Evolutionary conservation across 257 asterid species (phyloP).

Genomic region (Solanum lignicaule): DNA sequence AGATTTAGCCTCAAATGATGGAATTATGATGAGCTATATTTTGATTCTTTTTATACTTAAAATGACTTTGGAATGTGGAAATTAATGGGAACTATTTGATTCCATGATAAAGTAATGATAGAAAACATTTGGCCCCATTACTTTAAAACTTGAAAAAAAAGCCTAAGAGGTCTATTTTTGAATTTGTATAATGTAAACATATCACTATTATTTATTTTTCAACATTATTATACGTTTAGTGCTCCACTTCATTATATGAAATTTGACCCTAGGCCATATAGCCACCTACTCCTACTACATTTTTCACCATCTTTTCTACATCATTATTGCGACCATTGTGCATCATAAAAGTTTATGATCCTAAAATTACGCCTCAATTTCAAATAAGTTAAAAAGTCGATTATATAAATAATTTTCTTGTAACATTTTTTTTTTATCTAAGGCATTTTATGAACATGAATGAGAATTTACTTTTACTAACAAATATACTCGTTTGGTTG

Average conservation of each 20-base stretch:
- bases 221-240: background rate
- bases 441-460: background rate
- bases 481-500: background rate
- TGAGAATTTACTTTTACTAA: background rate
- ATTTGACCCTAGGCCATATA: background rate
- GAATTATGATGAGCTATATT: background rate
- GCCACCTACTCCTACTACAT: background rate
- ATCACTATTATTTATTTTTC: background rate
- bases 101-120: background rate
- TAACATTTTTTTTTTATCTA: background rate
- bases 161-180: background rate
- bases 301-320: background rate
- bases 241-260: slow-evolving; percentile 1
- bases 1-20: background rate
- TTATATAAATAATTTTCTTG: background rate
- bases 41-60: background rate
- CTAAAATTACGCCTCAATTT: no score
- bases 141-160: background rate
- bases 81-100: background rate
- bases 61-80: background rate
- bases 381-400: background rate
- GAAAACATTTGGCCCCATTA: background rate
- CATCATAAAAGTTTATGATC: background rate
- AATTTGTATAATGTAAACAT: background rate
- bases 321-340: background rate